Evolutionary conservation across 805 yeast species (phyloP).

Genomic region (Lipomyces spencermartinsiae): DNA sequence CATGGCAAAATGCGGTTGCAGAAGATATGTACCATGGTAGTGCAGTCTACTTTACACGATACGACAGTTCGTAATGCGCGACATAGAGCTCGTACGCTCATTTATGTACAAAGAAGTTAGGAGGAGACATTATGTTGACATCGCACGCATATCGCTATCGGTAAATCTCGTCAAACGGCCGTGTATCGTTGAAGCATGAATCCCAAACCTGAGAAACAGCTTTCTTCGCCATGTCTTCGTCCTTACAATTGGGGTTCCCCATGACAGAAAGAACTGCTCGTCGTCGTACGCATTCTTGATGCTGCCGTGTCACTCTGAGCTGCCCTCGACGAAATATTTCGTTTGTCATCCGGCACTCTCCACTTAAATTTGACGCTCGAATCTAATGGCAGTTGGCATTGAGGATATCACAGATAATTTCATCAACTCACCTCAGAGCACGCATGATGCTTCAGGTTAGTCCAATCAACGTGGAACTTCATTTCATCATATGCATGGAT

Average conservation of each 20-base stretch:
- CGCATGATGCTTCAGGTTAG: slow-evolving; percentile 88
- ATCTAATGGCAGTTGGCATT: slow-evolving; percentile 47
- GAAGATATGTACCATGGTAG: slow-evolving; percentile 5
- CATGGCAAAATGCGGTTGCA: not conserved
- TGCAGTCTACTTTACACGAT: not conserved
- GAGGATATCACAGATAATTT: not conserved
- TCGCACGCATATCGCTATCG: slow-evolving; percentile 46
- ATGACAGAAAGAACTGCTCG: slow-evolving; percentile 84
- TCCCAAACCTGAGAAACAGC: slow-evolving; percentile 89
- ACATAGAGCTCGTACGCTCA: not conserved
- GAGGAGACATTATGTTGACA: not conserved
- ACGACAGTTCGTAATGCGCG: not conserved
- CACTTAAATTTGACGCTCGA: slow-evolving; percentile 89
- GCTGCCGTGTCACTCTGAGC: slow-evolving; percentile 70
- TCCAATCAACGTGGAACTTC: slow-evolving; percentile 86
- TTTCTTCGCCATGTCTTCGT: slow-evolving; percentile 72
- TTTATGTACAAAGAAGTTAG: slow-evolving; percentile 5
- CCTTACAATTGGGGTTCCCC: slow-evolving; percentile 84
- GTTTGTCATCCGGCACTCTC: slow-evolving; percentile 91
- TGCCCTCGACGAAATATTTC: slow-evolving; percentile 69
- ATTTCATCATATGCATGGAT: slow-evolving; percentile 92
- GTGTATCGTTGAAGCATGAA: slow-evolving; percentile 90
- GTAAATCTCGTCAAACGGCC: slow-evolving; percentile 94
- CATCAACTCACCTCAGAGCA: slow-evolving; percentile 71
- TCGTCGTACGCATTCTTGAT: slow-evolving; percentile 88